A percentile compares a stretch with the other conserved stretches of the same genome.
These are phyloP conservation scores for Ustilago trichophora DNA, from an alignment of 1,284 basidiomycete genomes.

Conservation along the genomic window DNA sequence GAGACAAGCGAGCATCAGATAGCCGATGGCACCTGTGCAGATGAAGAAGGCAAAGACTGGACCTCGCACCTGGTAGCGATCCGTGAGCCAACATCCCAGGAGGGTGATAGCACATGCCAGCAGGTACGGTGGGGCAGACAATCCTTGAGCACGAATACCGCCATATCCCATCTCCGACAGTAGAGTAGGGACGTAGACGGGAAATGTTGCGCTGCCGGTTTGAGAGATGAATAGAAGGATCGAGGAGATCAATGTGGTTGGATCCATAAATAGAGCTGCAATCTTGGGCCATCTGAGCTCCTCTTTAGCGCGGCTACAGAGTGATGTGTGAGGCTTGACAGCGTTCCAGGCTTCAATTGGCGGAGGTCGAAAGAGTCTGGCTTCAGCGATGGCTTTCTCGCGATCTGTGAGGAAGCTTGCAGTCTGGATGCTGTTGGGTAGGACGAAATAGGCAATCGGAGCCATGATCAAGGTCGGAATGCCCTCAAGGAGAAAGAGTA, in stretches of 20 bases:
- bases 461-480: conserved; percentile 54
- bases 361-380: conserved; percentile 40
- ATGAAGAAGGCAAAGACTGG: conserved; percentile 50
- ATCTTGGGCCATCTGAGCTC: conserved; percentile 32
- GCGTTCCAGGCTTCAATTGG: too few relatives aligned
- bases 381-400: conserved; percentile 55
- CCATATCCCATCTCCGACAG: conserved; percentile 58
- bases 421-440: conserved; percentile 54
- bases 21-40: conserved; percentile 50
- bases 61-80: conserved; percentile 48
- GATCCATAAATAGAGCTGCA: conserved; percentile 43
- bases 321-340: too few relatives aligned
- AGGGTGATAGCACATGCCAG: conserved; percentile 52
- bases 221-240: conserved; percentile 58
- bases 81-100: conserved; percentile 29
- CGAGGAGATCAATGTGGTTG: conserved; percentile 48
- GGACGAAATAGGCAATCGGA: conserved; percentile 43
- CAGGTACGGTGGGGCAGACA: conserved; percentile 55
- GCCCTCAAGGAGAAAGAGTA: conserved; percentile 63
- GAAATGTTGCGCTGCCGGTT: conserved; percentile 54
- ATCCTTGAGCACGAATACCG: conserved; percentile 47
- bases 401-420: conserved; percentile 51
- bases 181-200: conserved; percentile 62
- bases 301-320: too few relatives aligned
- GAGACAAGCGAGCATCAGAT: conserved; percentile 53